Evolutionary conservation across 345 rosid genomes (phyloP), one percentile per base, ranked within the genome.

Genomic region (Linum usitatissimum): DNA sequence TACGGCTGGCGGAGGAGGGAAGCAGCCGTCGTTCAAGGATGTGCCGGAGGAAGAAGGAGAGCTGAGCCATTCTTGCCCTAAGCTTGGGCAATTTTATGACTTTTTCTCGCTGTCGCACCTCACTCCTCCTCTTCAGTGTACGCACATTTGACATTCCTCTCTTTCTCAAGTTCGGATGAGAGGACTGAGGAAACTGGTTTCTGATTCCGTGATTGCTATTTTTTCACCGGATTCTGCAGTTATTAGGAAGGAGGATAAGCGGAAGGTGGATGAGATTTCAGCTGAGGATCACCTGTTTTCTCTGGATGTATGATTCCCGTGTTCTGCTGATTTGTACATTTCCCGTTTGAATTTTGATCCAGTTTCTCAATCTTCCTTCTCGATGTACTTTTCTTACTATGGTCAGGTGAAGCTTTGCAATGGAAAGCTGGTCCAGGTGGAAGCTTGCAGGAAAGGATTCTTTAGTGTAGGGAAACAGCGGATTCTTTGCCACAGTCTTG

Each of bases 41-140:
- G 75, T 65, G 57, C 70, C 77, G 42, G 68, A 78, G 62, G 94
- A 86, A 18, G 96, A 84, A 42, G 96, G 88, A 49, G 96, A 86
- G 66, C 75, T 78, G 73, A 84, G 79, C 67, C 82, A 81, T 67
- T 83, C 94, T 31, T 79, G 79, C 78, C 90, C 94, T 18, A 90
- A 82, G 81, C 95, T 93, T 19, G 91, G 90, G 57, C 79, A 79
- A 57, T 93, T 90, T 76, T 93, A 86, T 70, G 97, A 90, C 64
- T 93, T 93, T 76, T 93, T 93, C 78, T 93, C 99, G 60, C 87
- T 93, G 38, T 79, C 99, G 15, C 94, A 87, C 76, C 85, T 93
- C 60, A 72, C 85, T 78, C 84, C 99, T 71, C 99, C 97, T 68
- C 78, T 93, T 65, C 97, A 86, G 56, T 83, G 99, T 87, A 85